These are phyloP conservation scores for Spatholobus suberectus DNA, from an alignment of 306 rosid species.

Conservation along the genomic window DNA sequence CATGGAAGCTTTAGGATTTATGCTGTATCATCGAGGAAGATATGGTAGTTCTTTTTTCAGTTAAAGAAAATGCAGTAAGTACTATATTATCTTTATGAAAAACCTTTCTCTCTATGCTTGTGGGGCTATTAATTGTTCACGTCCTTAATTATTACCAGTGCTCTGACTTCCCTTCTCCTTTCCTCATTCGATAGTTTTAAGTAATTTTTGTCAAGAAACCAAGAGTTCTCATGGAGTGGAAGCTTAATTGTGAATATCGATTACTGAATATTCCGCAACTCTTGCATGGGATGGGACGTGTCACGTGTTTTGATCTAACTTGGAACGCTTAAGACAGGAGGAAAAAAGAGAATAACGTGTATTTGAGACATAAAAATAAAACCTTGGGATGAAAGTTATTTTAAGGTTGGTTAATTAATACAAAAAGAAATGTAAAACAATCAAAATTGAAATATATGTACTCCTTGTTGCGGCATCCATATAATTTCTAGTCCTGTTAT, in stretches of 20 bases:
- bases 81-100: conserved; percentile 33
- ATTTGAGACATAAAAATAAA: background rate
- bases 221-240: background rate
- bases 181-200: background rate
- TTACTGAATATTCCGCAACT: background rate
- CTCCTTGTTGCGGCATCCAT: background rate
- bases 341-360: background rate
- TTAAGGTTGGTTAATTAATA: background rate
- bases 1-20: conserved; percentile 60
- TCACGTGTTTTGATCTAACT: background rate
- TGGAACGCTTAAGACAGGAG: background rate
- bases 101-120: conserved; percentile 31
- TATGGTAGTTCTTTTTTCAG: conserved; percentile 49
- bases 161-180: background rate
- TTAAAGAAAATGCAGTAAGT: conserved; percentile 32
- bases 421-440: background rate
- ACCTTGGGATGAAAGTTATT: background rate
- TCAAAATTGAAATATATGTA: background rate
- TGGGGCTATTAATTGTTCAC: conserved; percentile 24
- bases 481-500: background rate
- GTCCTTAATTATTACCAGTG: background rate
- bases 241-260: background rate
- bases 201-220: background rate
- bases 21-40: conserved; percentile 75
- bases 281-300: conserved; percentile 19